Conservation (phyloP, 2,329 filamentous ascomycete genomes). For the Xylariaceae sp. region DNA sequence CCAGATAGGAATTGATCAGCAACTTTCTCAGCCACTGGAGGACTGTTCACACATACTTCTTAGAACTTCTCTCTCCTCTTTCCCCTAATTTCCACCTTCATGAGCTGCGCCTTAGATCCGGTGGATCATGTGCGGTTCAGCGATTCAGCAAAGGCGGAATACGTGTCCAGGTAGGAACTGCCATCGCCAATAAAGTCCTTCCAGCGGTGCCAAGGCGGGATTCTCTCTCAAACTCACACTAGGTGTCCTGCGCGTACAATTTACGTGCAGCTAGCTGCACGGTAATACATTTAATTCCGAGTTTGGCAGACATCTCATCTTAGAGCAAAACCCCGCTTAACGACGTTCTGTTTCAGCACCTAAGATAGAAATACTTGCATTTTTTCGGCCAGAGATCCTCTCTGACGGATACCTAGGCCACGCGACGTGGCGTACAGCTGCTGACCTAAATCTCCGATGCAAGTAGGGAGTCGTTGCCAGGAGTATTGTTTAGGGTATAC, state of each 20-base stretch:
- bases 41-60: not conserved
- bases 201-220: not conserved
- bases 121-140: constrained; percentile 4
- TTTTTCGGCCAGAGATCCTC: not conserved
- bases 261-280: not conserved
- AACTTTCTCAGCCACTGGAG: not conserved
- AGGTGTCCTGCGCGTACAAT: not conserved
- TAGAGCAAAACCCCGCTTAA: not conserved
- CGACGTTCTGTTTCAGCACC: not conserved
- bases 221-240: not conserved
- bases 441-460: too few species aligned
- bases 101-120: not conserved
- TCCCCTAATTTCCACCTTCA: not conserved
- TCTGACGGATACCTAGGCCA: not conserved
- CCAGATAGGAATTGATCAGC: too few species aligned
- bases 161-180: not conserved
- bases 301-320: not conserved
- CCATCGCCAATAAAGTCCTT: not conserved
- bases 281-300: not conserved
- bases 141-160: not conserved
- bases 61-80: not conserved
- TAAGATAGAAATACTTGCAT: not conserved
- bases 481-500: not conserved
- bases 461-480: not conserved
- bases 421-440: constrained; percentile 3